These are phyloP conservation scores for Carnegiea gigantea DNA, from an alignment of 179 eudicot species.

Conservation along the genomic window DNA sequence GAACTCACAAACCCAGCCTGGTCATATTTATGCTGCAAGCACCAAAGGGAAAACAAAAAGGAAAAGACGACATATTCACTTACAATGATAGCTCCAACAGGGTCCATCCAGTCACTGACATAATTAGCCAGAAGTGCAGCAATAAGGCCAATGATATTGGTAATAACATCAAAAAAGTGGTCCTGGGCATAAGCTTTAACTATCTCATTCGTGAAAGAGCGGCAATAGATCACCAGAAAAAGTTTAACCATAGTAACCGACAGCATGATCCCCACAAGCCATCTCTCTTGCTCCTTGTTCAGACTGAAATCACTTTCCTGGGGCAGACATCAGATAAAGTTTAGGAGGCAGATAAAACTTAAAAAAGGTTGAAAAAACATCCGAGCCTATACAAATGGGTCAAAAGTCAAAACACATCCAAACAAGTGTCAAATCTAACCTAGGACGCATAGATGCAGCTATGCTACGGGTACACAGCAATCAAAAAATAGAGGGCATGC, in stretches of 20 bases:
- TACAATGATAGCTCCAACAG: slow-evolving; percentile 82
- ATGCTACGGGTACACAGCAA: background rate
- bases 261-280: slow-evolving; percentile 85
- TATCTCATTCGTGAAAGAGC: slow-evolving; percentile 78
- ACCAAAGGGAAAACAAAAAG: background rate
- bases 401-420: background rate
- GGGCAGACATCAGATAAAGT: background rate
- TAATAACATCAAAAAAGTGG: slow-evolving; percentile 85
- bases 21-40: background rate
- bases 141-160: slow-evolving; percentile 72
- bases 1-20: background rate
- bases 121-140: slow-evolving; percentile 79
- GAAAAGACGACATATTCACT: slow-evolving; percentile 23
- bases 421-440: too few relatives aligned
- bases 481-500: background rate
- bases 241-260: slow-evolving; percentile 71
- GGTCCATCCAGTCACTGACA: slow-evolving; percentile 70
- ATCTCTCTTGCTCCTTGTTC: slow-evolving; percentile 54
- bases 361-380: background rate
- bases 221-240: slow-evolving; percentile 64
- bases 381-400: background rate
- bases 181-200: slow-evolving; percentile 88
- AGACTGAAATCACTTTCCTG: slow-evolving; percentile 61
- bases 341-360: background rate
- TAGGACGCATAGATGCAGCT: too few relatives aligned